phyloP scores from a whole-genome alignment of 2,329 filamentous ascomycete species.

The Akanthomyces muscarius region DNA sequence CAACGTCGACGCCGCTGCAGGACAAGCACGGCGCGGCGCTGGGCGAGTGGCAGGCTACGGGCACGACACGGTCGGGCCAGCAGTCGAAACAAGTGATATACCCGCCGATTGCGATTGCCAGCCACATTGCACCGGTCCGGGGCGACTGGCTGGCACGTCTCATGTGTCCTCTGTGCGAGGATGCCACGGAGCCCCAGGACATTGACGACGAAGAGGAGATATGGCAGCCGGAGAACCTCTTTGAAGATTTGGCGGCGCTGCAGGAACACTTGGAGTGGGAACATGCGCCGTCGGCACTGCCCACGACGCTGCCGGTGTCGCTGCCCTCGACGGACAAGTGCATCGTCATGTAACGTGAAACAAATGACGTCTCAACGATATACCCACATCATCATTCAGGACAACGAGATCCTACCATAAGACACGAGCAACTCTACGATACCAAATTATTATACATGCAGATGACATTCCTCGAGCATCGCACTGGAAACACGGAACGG shows the following conservation, averaged over 20 bases:
- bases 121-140: slow-evolving; percentile 47
- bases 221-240: slow-evolving; percentile 46
- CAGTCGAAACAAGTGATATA: slow-evolving; percentile 51
- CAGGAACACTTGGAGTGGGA: slow-evolving; percentile 56
- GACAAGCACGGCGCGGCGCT: slow-evolving; percentile 27
- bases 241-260: slow-evolving; percentile 46
- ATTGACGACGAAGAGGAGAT: slow-evolving; percentile 49
- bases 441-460: not conserved
- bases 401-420: not conserved
- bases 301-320: slow-evolving; percentile 31
- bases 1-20: slow-evolving; percentile 20
- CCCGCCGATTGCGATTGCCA: slow-evolving; percentile 54
- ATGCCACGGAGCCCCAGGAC: slow-evolving; percentile 41
- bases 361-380: not conserved
- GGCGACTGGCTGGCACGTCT: slow-evolving; percentile 51
- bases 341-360: slow-evolving; percentile 39
- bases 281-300: slow-evolving; percentile 41
- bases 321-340: slow-evolving; percentile 39
- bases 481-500: not conserved
- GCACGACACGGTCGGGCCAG: slow-evolving; percentile 36
- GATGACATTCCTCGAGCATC: not conserved
- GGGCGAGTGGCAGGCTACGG: slow-evolving; percentile 51
- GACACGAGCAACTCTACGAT: slow-evolving; percentile 7
- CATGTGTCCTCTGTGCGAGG: slow-evolving; percentile 55
- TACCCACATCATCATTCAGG: not conserved